These are phyloP conservation scores for Mycena indigotica DNA, from an alignment of 768 basidiomycete genomes.

Conservation along the genomic window DNA sequence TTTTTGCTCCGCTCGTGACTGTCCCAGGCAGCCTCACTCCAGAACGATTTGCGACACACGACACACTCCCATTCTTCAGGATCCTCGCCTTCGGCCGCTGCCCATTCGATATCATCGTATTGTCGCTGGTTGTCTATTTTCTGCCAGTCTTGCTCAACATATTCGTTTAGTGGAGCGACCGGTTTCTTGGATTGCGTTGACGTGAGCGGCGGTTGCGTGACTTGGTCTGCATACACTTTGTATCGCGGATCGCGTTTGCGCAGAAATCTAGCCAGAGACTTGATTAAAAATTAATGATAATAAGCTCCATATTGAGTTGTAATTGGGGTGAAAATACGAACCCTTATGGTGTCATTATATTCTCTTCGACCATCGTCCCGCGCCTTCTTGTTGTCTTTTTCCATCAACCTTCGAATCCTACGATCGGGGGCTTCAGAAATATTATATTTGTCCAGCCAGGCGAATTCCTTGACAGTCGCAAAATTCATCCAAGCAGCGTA, in stretches of 20 bases:
- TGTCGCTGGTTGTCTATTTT: conserved; percentile 47
- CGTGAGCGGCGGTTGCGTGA: conserved; percentile 28
- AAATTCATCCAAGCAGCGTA: conserved; percentile 90
- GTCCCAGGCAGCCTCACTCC: conserved; percentile 91
- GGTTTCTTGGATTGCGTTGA: conserved; percentile 34
- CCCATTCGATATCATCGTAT: conserved; percentile 75
- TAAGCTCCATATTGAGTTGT: background rate
- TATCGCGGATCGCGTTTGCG: conserved; percentile 91
- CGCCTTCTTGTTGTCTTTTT: conserved; percentile 92
- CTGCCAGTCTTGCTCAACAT: conserved; percentile 92
- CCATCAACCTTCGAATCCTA: conserved; percentile 84
- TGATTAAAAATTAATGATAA: conserved; percentile 2
- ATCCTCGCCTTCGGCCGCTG: conserved; percentile 67
- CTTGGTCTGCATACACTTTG: conserved; percentile 60
- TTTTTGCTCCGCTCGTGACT: conserved; percentile 97
- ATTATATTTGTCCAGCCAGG: conserved; percentile 87
- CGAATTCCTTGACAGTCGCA: conserved; percentile 82
- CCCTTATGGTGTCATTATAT: conserved; percentile 89
- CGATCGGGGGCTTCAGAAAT: conserved; percentile 84
- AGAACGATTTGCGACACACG: conserved; percentile 87
- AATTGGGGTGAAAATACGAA: no score
- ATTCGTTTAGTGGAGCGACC: conserved; percentile 39
- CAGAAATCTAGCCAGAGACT: conserved; percentile 77
- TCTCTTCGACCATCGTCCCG: conserved; percentile 86
- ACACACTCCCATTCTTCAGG: conserved; percentile 92